Conservation (phyloP, 345 rosid genomes). For the Euphorbia tirucalli region DNA sequence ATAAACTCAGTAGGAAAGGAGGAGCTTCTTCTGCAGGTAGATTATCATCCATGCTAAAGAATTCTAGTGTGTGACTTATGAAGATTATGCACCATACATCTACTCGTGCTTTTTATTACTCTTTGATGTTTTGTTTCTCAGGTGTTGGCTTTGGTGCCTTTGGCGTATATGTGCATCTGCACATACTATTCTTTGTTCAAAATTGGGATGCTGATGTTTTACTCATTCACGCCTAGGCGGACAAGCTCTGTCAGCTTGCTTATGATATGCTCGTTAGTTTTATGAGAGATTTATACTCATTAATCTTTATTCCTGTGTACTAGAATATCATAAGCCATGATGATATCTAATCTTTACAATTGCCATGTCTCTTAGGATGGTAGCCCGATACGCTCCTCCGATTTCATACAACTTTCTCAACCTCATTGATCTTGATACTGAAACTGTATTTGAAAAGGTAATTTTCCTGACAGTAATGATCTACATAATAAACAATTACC, state of each 20-base stretch:
- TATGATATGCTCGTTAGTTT: slow-evolving; percentile 98
- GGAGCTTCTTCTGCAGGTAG: slow-evolving; percentile 24
- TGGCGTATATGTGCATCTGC: slow-evolving; percentile 98
- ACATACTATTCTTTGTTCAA: slow-evolving; percentile 95
- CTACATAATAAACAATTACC: neutral
- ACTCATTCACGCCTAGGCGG: slow-evolving; percentile 93
- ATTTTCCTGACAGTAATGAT: slow-evolving; percentile 14
- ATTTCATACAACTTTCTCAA: slow-evolving; percentile 95
- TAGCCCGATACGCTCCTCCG: slow-evolving; percentile 98
- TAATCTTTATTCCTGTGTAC: neutral
- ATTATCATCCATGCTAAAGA: slow-evolving; percentile 5
- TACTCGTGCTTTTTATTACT: neutral
- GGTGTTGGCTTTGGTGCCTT: slow-evolving; percentile 89
- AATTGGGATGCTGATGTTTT: slow-evolving; percentile 95
- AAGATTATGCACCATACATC: neutral
- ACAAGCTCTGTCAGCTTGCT: slow-evolving; percentile 96
- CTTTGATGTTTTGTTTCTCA: slow-evolving; percentile 31
- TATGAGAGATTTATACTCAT: slow-evolving; percentile 7
- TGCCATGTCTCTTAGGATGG: slow-evolving; percentile 62
- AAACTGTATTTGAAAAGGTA: slow-evolving; percentile 92
- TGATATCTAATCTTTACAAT: slow-evolving; percentile 15
- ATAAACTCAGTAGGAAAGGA: slow-evolving; percentile 67
- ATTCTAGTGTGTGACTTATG: neutral
- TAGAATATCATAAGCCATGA: neutral
- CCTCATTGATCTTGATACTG: slow-evolving; percentile 65